phyloP scores from a whole-genome alignment of 805 yeast genomes.

The Cyberlindnera euphorbiae region DNA sequence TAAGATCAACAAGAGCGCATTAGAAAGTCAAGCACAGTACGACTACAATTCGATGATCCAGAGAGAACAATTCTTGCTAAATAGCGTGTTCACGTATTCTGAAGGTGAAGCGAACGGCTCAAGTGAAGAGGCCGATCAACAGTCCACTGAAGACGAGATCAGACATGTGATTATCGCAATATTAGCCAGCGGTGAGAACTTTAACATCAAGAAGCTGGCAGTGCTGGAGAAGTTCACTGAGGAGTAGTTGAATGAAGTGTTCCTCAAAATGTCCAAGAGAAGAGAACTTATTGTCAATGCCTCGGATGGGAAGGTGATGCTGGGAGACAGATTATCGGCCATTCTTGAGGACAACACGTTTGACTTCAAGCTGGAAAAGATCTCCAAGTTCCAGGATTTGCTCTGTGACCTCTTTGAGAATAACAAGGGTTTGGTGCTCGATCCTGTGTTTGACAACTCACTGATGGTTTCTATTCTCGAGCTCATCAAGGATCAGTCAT shows the following conservation, averaged over 20 bases:
- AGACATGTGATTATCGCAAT: constrained; percentile 32
- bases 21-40: constrained; percentile 31
- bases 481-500: constrained; percentile 37
- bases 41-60: constrained; percentile 66
- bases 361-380: constrained; percentile 36
- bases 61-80: constrained; percentile 51
- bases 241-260: constrained; percentile 44
- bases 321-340: constrained; percentile 26
- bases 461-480: constrained; percentile 61
- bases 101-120: constrained; percentile 7
- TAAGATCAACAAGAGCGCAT: constrained; percentile 26
- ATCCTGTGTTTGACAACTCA: constrained; percentile 52
- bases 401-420: constrained; percentile 37
- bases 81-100: constrained; percentile 37
- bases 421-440: constrained; percentile 50
- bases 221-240: constrained; percentile 37
- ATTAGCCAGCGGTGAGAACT: constrained; percentile 24
- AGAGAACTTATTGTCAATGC: constrained; percentile 47
- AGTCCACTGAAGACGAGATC: constrained; percentile 18
- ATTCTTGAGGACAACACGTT: constrained; percentile 27
- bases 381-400: constrained; percentile 41
- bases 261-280: constrained; percentile 41
- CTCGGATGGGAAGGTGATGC: constrained; percentile 37
- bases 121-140: not conserved
- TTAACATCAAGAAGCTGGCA: constrained; percentile 27